These are phyloP conservation scores for Albatrellus sp. DNA, from an alignment of 1,284 basidiomycete genomes.

Conservation along the genomic window DNA sequence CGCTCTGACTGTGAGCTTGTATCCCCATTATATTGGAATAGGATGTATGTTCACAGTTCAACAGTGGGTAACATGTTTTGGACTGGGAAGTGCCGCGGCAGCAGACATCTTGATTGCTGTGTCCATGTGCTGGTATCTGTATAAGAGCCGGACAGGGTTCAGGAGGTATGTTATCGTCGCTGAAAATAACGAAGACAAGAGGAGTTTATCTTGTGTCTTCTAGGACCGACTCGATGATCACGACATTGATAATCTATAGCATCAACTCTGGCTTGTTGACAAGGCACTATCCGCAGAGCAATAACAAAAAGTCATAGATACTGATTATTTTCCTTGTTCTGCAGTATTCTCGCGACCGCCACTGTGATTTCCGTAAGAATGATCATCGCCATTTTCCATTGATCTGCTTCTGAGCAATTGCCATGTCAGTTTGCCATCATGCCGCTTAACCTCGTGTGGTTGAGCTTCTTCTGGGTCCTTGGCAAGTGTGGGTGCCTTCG, in stretches of 20 bases:
- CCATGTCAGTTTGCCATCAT: constrained; percentile 16
- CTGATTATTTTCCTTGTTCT: background rate
- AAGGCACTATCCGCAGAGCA: too few relatives aligned
- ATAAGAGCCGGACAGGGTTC: constrained; percentile 2
- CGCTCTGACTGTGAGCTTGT: background rate
- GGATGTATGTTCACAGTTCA: background rate
- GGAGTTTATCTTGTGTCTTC: too few relatives aligned
- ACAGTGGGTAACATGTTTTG: background rate
- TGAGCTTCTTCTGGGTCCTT: constrained; percentile 21
- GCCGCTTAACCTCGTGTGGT: constrained; percentile 20
- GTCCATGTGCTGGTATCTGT: constrained; percentile 1
- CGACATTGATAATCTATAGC: background rate
- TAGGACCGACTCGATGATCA: background rate
- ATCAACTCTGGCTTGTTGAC: background rate
- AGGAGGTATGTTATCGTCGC: background rate
- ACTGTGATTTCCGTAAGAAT: background rate
- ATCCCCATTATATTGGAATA: too few relatives aligned
- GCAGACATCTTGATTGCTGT: constrained; percentile 1
- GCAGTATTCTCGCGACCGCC: background rate
- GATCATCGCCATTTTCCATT: background rate
- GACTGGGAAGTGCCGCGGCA: background rate
- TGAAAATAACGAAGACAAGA: too few relatives aligned
- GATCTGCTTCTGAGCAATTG: background rate
- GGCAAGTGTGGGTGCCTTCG: constrained; percentile 16
- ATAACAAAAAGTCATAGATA: too few relatives aligned